Conservation (phyloP, 441 rosid species). For the Geranium incanum region DNA sequence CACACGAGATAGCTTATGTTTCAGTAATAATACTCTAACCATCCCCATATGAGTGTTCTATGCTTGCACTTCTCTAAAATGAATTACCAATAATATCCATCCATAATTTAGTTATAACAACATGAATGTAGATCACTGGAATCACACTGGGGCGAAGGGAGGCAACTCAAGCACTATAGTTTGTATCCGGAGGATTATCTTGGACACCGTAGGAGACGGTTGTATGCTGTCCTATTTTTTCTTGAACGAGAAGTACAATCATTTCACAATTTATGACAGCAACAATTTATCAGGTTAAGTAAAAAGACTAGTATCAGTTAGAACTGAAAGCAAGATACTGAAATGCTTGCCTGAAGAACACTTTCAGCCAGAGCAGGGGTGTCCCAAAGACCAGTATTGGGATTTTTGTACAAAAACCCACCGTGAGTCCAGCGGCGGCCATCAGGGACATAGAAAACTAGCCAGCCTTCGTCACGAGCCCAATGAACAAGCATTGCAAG, state of each 20-base stretch:
- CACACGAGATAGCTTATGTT: not conserved
- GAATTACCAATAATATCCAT: not conserved
- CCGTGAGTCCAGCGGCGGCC: constrained; percentile 93
- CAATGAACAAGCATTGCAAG: constrained; percentile 94
- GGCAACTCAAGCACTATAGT: not conserved
- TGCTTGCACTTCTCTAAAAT: not conserved
- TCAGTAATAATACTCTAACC: not conserved
- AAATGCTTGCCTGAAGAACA: constrained; percentile 65
- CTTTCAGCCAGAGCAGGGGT: constrained; percentile 80
- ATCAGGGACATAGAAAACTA: constrained; percentile 78
- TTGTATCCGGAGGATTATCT: not conserved
- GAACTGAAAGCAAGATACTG: not conserved
- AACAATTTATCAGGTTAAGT: constrained; percentile 11
- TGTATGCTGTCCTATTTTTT: not conserved
- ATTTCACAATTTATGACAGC: not conserved
- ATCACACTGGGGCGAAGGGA: not conserved
- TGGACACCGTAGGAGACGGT: not conserved
- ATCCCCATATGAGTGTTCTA: not conserved
- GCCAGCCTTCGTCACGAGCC: constrained; percentile 98
- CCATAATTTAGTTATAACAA: not conserved
- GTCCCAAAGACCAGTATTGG: constrained; percentile 78
- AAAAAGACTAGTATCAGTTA: constrained; percentile 9
- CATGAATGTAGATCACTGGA: not conserved
- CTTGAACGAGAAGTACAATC: not conserved
- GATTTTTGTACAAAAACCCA: constrained; percentile 76